These are phyloP conservation scores for Colletotrichum orchidophilum DNA, from an alignment of 2,329 filamentous ascomycete genomes.

Conservation along the genomic window DNA sequence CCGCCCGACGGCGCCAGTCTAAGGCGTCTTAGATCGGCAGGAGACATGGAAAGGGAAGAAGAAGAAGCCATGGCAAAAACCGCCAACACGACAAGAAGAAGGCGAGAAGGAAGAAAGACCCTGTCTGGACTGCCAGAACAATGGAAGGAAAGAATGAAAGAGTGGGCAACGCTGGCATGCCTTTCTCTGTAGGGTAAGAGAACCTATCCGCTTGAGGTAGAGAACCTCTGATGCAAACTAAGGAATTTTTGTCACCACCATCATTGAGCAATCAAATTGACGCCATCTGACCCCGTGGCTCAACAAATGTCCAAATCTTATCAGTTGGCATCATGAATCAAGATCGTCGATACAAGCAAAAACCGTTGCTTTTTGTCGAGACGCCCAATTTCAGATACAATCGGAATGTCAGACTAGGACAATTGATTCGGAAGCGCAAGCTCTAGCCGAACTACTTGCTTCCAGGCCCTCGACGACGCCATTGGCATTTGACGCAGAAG, in stretches of 20 bases:
- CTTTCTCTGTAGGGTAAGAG: background rate
- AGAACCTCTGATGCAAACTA: background rate
- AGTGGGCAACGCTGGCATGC: background rate
- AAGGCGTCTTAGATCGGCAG: background rate
- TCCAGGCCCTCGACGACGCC: background rate
- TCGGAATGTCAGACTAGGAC: background rate
- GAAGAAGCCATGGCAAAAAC: background rate
- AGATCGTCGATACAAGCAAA: background rate
- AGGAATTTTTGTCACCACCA: background rate
- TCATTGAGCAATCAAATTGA: background rate
- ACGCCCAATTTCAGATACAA: conserved; percentile 3
- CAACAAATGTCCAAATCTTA: background rate
- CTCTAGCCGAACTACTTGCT: background rate
- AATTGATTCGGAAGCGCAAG: conserved; percentile 12
- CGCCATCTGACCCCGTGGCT: background rate
- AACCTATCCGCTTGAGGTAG: background rate
- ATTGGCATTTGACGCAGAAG: background rate
- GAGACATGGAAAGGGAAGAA: conserved; percentile 6
- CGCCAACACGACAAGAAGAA: background rate
- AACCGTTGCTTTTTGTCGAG: conserved; percentile 14
- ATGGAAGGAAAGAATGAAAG: background rate
- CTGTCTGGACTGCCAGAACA: background rate
- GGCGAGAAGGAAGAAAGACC: background rate
- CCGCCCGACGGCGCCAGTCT: background rate
- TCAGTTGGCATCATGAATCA: background rate